These are phyloP conservation scores for Pleurotus sapidus DNA, from an alignment of 768 basidiomycete species.

Conservation along the genomic window DNA sequence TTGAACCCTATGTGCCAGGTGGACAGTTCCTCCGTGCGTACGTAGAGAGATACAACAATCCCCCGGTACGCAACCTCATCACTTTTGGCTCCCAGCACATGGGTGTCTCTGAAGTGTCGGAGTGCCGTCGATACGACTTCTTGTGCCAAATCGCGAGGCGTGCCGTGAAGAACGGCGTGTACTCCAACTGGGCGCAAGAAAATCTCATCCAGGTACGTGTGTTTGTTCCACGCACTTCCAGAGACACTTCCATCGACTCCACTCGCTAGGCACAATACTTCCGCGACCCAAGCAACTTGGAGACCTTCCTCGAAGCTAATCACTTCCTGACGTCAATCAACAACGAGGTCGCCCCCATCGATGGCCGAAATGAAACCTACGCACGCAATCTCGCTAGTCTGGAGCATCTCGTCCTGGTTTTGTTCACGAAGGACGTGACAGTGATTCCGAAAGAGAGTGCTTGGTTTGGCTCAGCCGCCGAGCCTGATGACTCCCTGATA, in stretches of 20 bases:
- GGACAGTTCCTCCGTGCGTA: slow-evolving; percentile 90
- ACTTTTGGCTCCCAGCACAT: slow-evolving; percentile 89
- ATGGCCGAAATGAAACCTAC: slow-evolving; percentile 56
- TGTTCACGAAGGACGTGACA: slow-evolving; percentile 73
- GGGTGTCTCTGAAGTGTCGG: slow-evolving; percentile 77
- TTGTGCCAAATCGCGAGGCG: slow-evolving; percentile 67
- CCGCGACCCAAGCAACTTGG: slow-evolving; percentile 65
- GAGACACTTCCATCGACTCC: not conserved
- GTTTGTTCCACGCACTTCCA: not conserved
- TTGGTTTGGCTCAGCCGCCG: slow-evolving; percentile 79
- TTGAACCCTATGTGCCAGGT: slow-evolving; percentile 31
- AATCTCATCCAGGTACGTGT: slow-evolving; percentile 66
- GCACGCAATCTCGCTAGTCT: slow-evolving; percentile 57
- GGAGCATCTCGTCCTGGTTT: slow-evolving; percentile 65
- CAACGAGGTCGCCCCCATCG: slow-evolving; percentile 54
- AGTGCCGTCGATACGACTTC: slow-evolving; percentile 62
- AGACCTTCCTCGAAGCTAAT: slow-evolving; percentile 55
- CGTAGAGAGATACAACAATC: slow-evolving; percentile 70
- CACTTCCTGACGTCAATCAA: slow-evolving; percentile 75
- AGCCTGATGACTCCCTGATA: slow-evolving; percentile 16
- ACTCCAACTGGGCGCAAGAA: slow-evolving; percentile 71
- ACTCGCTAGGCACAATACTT: slow-evolving; percentile 75
- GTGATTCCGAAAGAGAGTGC: slow-evolving; percentile 82
- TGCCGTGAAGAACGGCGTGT: slow-evolving; percentile 61
- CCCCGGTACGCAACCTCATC: slow-evolving; percentile 76